Evolutionary conservation across 2,329 filamentous ascomycete genomes (phyloP), one percentile per base, ranked within the genome.

Genomic region (Aspergillus hiratsukae): DNA sequence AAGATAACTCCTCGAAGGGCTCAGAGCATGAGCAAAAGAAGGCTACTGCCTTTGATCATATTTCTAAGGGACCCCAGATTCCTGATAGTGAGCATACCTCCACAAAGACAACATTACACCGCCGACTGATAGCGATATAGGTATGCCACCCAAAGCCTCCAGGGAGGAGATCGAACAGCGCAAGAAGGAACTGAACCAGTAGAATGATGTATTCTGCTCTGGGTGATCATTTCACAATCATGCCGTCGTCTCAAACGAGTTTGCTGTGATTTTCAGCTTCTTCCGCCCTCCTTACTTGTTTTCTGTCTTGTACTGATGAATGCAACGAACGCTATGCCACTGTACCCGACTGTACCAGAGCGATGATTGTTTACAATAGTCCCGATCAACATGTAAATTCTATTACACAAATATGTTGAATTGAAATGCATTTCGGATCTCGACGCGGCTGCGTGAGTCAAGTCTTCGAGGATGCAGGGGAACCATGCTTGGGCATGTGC

Each of bases 131-230:
- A 28, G 43, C 51, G 41, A 52, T 48, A 58, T 58, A 76, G 75
- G 73, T 17, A 71, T 76, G 67, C 75, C 75, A 35, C 70, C 72
- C n/a, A 73, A 73, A 58, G 71, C 68, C 25, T 70, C 81, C 57
- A 88, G 87, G 74, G 87, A 88, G 70, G 87, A 90, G 66, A 82
- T 87, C 53, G 77, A 81, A 66, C 84, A 81, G 11, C 86, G 83
- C 71, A 85, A 84, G 58, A 77, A 85, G 69, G 83, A 83, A 66
- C 65, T 90, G 72, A 90, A 90, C 78, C 84, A 87, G 66, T 76
- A 69, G 37, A 54, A 49, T 43, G 25, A 17, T 7, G n/a, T 25
- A 28, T 17, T 35, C 14, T 21, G 11, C n/a, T 40, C 17, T 50
- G 43, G 5, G 3, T 8, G 10, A 11, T 46, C 11, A 14, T 21